Evolutionary conservation across 2,329 filamentous ascomycete species (phyloP), one percentile per base, ranked within the genome.

Genomic region (Beauveria asiatica): DNA sequence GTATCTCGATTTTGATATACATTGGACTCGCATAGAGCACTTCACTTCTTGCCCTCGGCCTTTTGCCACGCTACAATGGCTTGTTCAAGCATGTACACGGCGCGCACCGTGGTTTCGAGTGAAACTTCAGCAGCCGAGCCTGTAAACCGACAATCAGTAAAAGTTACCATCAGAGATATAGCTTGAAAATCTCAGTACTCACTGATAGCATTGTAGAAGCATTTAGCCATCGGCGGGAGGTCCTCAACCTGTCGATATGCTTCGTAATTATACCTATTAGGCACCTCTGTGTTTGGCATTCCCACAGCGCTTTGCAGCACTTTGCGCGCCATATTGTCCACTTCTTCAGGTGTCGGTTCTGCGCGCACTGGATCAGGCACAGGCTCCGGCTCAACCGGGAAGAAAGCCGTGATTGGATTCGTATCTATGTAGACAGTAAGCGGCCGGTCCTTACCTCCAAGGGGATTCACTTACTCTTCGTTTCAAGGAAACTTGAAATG

Each of bases 71-170:
- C 57, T 1, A 70, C 60, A n/a, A 76, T 68, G 10, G 66, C 66
- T 19, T 69, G 68, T 57, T 76, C 75, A 37, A 75, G 62, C 69
- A 71, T 74, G 62, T 75, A 74, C 8, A 76, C 70, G 27, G 73
- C 73, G 27, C 69, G 66, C 3, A 74, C 67, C 17, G 71, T 64
- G 37, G 70, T 69, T 6, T 71, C 67, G 5, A 75, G 63, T 4
- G 73, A 68, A 9, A 74, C 60, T 5, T 73, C 74, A 9, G 70
- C 66, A n/a, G 66, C 62, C 9, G 68, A 66, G 33, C 69, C 74
- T 72, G 48, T 23, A 30, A 13, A 49, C 3, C 16, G 39, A n/a
- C 65, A 62, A 62, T 68, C 7, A 68, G 66, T 25, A n/a, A 13
- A 41, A 8, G 11, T 13, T 23, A 1, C 16, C 3, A 4, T 27